Evolutionary conservation across 1,139 yeast genomes (phyloP).

Genomic region (Geotrichum candidum): DNA sequence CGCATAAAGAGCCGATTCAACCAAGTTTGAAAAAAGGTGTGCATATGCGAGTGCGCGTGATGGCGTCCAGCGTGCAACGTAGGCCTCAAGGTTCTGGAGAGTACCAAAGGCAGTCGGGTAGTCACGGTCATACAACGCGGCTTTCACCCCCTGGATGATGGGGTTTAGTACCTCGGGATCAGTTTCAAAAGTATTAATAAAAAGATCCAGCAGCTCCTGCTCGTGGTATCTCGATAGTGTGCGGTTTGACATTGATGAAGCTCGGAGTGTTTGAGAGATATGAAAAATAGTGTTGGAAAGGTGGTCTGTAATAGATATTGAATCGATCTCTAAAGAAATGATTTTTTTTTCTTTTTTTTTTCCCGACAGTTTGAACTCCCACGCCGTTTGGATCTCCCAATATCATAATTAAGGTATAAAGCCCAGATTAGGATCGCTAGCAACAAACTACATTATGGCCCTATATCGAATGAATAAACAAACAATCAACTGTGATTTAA

Average conservation of each 20-base stretch:
- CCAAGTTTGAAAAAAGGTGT: conserved; percentile 10
- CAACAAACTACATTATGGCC: too few species aligned
- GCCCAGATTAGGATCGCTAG: background rate
- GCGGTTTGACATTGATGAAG: background rate
- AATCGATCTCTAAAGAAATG: too few species aligned
- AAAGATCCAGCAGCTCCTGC: conserved; percentile 11
- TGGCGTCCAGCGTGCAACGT: conserved; percentile 82
- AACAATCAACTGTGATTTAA: background rate
- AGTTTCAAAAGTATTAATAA: conserved; percentile 4
- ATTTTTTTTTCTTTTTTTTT: too few species aligned
- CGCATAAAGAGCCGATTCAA: conserved; percentile 7
- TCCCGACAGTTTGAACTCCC: too few species aligned
- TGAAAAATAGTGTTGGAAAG: background rate
- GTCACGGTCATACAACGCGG: conserved; percentile 61
- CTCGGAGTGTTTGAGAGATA: background rate
- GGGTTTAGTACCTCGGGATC: background rate
- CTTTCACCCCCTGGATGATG: conserved; percentile 60
- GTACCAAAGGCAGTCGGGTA: conserved; percentile 62
- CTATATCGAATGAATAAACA: background rate
- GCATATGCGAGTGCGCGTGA: conserved; percentile 61
- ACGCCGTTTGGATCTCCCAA: too few species aligned
- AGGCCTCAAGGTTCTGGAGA: conserved; percentile 64
- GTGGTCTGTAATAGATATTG: background rate
- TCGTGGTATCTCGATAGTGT: conserved; percentile 6
- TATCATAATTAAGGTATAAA: background rate